Conservation (phyloP, 2,329 filamentous ascomycete genomes). For the Fusarium globosum region DNA sequence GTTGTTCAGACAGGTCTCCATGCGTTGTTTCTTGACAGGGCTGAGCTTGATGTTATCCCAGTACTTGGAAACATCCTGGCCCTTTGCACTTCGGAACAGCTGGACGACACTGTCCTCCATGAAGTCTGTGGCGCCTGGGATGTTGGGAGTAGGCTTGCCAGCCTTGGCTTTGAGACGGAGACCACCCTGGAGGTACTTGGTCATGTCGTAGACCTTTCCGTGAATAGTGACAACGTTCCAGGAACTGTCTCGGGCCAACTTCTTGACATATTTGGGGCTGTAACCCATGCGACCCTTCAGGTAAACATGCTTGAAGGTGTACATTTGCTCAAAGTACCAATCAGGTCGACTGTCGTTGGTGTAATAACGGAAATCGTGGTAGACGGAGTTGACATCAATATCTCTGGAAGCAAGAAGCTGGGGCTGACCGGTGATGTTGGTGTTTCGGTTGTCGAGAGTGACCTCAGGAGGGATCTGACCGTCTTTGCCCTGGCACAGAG, state of each 20-base stretch:
- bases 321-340: conserved; percentile 93
- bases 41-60: conserved; percentile 79
- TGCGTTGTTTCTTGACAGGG: conserved; percentile 67
- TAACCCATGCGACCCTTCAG: conserved; percentile 91
- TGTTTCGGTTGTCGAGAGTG: conserved; percentile 83
- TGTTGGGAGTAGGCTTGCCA: conserved; percentile 60
- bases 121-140: conserved; percentile 74
- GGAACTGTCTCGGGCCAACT: conserved; percentile 70
- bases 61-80: conserved; percentile 83
- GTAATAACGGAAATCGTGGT: conserved; percentile 92
- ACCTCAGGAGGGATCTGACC: conserved; percentile 75
- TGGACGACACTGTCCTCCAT: conserved; percentile 80
- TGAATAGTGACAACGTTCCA: conserved; percentile 83
- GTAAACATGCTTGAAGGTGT: conserved; percentile 79
- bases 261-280: conserved; percentile 79
- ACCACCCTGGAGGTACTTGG: conserved; percentile 82
- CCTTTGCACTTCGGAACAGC: conserved; percentile 81
- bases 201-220: conserved; percentile 87
- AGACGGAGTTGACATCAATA: conserved; percentile 78
- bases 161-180: conserved; percentile 69
- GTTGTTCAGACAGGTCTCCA: conserved; percentile 89
- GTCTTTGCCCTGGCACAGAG: conserved; percentile 83
- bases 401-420: conserved; percentile 66
- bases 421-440: conserved; percentile 78
- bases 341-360: conserved; percentile 85